Base-by-base conservation (phyloP, 768 basidiomycete species). In the Trametes coccinea region DNA sequence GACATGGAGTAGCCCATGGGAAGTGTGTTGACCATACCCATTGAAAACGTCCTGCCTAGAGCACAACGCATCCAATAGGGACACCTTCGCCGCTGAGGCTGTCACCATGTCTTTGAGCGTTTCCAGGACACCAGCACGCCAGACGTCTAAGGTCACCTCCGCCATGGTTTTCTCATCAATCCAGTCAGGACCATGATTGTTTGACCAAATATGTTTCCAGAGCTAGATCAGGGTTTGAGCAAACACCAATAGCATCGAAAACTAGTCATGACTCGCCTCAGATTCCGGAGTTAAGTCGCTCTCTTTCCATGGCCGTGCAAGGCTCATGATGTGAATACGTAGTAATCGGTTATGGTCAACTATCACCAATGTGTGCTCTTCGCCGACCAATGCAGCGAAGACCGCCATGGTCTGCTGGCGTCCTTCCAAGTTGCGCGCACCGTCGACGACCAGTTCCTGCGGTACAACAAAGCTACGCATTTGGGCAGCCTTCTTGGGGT, bases 21-120 rank as follows among this genome's bases (percentile, higher is more conserved):
- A 27, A 3, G 56, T 58, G 48, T 58, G 56, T 17, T 58, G 40
- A 0, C 56, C 56, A 5, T 41, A 48, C 3, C 56, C 56, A 17
- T 56, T 56, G 45, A 56, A 56, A 2, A 48, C 34, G 0, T 17
- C 34, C 27, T 56, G 56, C 2, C 6, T 1, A 0, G 27, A 4
- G 33, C 31, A 37, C 10, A 56, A n/a, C 4, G n/a, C 34, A 11
- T 56, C 54, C 9, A 46, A 22, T 6, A 46, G 9, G 5, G 54
- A 34, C 4, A 10, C 8, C 37, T 13, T 8, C n/a, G n/a, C n/a
- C n/a, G n/a, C n/a, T n/a, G n/a, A n/a, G n/a, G n/a, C n/a, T n/a
- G n/a, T n/a, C n/a, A n/a, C n/a, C n/a, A n/a, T n/a, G n/a, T n/a
- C n/a, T n/a, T n/a, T n/a, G 17, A 40, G 2, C 9, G 17, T 4